Conservation (phyloP, 2,329 filamentous ascomycete genomes). For the Xylariaceae sp. region DNA sequence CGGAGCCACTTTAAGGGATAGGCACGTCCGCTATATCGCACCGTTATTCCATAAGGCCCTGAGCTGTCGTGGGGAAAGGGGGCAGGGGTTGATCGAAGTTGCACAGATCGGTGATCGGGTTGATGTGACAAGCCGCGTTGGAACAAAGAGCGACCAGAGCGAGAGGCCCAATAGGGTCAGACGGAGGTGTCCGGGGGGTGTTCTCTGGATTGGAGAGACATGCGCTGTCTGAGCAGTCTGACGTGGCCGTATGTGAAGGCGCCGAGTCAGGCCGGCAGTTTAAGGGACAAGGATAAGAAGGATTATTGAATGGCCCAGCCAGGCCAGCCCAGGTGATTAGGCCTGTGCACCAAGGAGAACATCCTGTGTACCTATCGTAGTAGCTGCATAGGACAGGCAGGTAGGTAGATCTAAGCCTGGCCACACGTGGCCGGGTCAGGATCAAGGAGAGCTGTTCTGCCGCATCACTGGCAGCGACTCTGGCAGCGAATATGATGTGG, state of each 20-base stretch:
- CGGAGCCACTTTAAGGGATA: conserved; percentile 11
- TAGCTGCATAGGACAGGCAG: too few relatives aligned
- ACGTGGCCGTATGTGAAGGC: conserved; percentile 18
- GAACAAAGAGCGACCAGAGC: conserved; percentile 7
- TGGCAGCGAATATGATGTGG: conserved; percentile 10
- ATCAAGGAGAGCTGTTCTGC: conserved; percentile 14
- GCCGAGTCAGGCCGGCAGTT: conserved; percentile 18
- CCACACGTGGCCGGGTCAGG: conserved; percentile 20
- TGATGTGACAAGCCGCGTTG: conserved; percentile 14
- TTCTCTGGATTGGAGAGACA: conserved; percentile 14
- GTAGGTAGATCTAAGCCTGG: background rate
- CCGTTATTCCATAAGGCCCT: conserved; percentile 2
- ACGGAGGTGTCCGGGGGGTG: conserved; percentile 13
- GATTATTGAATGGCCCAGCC: conserved; percentile 14
- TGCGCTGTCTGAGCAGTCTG: conserved; percentile 17
- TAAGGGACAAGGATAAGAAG: conserved; percentile 9
- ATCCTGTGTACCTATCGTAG: background rate
- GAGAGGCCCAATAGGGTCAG: conserved; percentile 14
- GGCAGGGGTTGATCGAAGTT: conserved; percentile 17
- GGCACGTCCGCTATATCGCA: conserved; percentile 13
- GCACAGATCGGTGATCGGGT: conserved; percentile 17
- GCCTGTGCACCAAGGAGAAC: conserved; percentile 3
- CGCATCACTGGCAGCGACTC: background rate
- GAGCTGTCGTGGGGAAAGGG: conserved; percentile 17
- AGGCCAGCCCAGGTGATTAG: conserved; percentile 12